Evolutionary conservation across 768 basidiomycete species (phyloP), one percentile per base, ranked within the genome.

Genomic region (Kondoa subrosea): DNA sequence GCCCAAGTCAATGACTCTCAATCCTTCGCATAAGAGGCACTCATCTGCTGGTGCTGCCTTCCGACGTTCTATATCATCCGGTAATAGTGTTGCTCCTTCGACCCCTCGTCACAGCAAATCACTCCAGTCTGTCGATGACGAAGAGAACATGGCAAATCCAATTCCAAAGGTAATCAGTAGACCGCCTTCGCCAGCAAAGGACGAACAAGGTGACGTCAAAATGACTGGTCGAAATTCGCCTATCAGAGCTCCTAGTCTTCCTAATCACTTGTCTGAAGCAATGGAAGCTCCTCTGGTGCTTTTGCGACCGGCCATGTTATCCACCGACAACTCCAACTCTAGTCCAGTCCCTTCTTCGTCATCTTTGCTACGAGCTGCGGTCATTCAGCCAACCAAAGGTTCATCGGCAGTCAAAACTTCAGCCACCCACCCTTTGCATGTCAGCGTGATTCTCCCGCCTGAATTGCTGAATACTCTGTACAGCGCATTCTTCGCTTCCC

Each of bases 401-500:
- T 31, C 25, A 3, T 32, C 27, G 29, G 29, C 61, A 69, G 68
- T 70, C 34, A 70, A 70, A 56, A 70, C 69, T 25, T 68, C 66
- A 30, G 56, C 56, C 56, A 67, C 66, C 16, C 69, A 70, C 34
- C 69, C 69, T 25, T 65, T 70, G 61, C 70, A 68, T 57, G 64
- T 70, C 16, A 64, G 61, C 1, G 62, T 64, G 34, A 29, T 70
- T 3, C 34, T 70, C 2, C 69, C 69, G 27, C 40, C 58, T 57
- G 69, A 70, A 30, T 63, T 69, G 8, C 69, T 70, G n/a, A 17
- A 32, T 25, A 63, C 17, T 21, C 40, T 70, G 4, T 61, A 56
- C 4, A 56, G 50, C 16, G 63, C 56, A 16, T 31, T 68, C 40
- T 60, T 68, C 56, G 26, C 29, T 63, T 30, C 59, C 30, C 31